Conservation (phyloP, 2,329 filamentous ascomycete species). For the Cladophialophora carrionii region DNA sequence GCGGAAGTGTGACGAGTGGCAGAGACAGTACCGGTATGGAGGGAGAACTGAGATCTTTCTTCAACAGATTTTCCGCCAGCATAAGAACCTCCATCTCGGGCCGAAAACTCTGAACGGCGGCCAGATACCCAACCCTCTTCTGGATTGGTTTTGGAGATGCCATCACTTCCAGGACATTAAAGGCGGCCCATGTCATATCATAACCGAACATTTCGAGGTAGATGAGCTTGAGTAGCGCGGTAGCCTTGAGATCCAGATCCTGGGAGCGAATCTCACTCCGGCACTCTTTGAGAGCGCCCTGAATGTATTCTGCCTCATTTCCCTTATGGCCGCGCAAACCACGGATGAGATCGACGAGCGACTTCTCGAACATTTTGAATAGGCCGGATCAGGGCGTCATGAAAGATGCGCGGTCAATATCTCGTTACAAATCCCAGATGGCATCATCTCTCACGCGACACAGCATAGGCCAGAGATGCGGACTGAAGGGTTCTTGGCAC, state of each 20-base stretch:
- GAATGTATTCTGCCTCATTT: constrained; percentile 91
- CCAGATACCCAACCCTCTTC: constrained; percentile 93
- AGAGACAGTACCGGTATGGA: constrained; percentile 77
- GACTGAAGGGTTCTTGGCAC: neutral
- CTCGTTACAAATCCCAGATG: constrained; percentile 4
- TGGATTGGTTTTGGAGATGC: constrained; percentile 91
- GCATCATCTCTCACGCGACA: constrained; percentile 29
- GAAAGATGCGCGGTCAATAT: neutral
- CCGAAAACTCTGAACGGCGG: constrained; percentile 92
- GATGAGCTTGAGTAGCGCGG: constrained; percentile 89
- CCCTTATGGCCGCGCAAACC: constrained; percentile 95
- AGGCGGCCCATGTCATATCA: constrained; percentile 99
- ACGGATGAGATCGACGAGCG: constrained; percentile 96
- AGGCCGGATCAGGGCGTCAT: constrained; percentile 10
- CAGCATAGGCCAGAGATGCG: neutral
- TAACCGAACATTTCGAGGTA: constrained; percentile 99
- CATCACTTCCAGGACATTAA: constrained; percentile 99
- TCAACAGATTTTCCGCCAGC: constrained; percentile 93
- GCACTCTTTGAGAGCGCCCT: constrained; percentile 92
- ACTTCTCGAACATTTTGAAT: constrained; percentile 88
- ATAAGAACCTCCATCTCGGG: constrained; percentile 96
- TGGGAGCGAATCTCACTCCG: constrained; percentile 86
- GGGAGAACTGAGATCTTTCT: constrained; percentile 75
- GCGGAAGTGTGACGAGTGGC: constrained; percentile 86
- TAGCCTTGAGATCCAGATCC: constrained; percentile 97